phyloP scores from a whole-genome alignment of 2,329 filamentous ascomycete genomes.

The Rosellinia necatrix region DNA sequence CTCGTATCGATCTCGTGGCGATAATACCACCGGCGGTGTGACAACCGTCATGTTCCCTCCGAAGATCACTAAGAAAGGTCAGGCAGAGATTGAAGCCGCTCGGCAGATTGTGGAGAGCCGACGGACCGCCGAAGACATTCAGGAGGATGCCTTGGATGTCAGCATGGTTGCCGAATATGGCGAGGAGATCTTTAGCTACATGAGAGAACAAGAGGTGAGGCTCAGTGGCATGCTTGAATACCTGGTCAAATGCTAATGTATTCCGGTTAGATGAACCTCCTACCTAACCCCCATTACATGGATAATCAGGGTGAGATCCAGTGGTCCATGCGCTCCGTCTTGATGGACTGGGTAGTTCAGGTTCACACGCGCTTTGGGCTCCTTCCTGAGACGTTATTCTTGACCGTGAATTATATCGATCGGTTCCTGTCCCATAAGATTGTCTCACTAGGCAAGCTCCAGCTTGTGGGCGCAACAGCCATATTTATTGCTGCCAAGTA shows the following conservation, averaged over 20 bases:
- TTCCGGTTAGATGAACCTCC: constrained; percentile 67
- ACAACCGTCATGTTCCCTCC: constrained; percentile 70
- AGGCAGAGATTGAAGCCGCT: constrained; percentile 72
- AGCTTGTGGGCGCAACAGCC: constrained; percentile 93
- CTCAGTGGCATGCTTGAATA: not conserved
- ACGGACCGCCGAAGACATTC: constrained; percentile 72
- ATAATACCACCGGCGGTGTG: constrained; percentile 56
- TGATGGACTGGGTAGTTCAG: constrained; percentile 98
- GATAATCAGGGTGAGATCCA: constrained; percentile 95
- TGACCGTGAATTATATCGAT: constrained; percentile 96
- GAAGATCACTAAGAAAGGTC: constrained; percentile 68
- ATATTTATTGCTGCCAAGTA: constrained; percentile 97
- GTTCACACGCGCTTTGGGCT: constrained; percentile 91
- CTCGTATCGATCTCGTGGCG: constrained; percentile 75
- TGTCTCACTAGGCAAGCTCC: constrained; percentile 91
- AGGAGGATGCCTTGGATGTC: constrained; percentile 90
- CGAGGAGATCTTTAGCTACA: constrained; percentile 93
- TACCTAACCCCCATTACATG: constrained; percentile 94
- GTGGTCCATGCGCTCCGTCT: constrained; percentile 96
- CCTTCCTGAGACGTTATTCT: constrained; percentile 91
- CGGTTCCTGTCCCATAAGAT: constrained; percentile 94
- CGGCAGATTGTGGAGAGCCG: constrained; percentile 69
- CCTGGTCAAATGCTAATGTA: constrained; percentile 25
- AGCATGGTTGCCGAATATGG: constrained; percentile 98
- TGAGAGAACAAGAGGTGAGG: constrained; percentile 83